phyloP scores from a whole-genome alignment of 305 asterid genomes.

The Euphrasia arctica region DNA sequence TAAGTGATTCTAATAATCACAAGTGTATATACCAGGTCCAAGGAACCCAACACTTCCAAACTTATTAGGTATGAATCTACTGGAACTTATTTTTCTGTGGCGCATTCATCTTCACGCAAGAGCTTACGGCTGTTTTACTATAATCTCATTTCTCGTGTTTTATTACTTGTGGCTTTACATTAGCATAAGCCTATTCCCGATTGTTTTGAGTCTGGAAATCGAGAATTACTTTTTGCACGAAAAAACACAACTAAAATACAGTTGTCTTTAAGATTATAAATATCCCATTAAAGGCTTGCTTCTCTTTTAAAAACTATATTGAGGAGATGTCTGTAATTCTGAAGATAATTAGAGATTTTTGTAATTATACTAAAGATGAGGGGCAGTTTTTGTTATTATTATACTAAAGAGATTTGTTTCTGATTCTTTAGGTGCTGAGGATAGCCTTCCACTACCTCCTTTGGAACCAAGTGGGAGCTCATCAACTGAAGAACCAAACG shows the following conservation, averaged over 20 bases:
- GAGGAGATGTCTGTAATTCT: too few species aligned
- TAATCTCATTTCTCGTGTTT: not conserved
- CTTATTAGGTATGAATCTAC: slow-evolving; percentile 30
- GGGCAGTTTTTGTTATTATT: not conserved
- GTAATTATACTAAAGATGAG: not conserved
- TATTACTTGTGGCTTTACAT: not conserved
- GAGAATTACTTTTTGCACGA: not conserved
- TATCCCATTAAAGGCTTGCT: not conserved
- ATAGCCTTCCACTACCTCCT: slow-evolving; percentile 38
- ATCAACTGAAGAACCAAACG: slow-evolving; percentile 26
- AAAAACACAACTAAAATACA: not conserved
- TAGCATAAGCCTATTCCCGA: not conserved
- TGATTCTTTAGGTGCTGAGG: slow-evolving; percentile 29
- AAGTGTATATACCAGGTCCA: slow-evolving; percentile 29
- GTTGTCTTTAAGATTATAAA: not conserved
- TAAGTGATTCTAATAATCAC: not conserved
- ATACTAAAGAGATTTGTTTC: not conserved
- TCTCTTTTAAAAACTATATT: not conserved
- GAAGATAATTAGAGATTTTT: not conserved
- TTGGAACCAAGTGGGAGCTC: slow-evolving; percentile 22
- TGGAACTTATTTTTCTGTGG: not conserved
- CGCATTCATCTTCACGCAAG: not conserved
- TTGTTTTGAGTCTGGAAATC: not conserved
- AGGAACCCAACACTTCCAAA: slow-evolving; percentile 26
- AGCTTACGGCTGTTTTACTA: not conserved